Conservation (phyloP, 257 asterid species). For the Leptodermis oblonga region DNA sequence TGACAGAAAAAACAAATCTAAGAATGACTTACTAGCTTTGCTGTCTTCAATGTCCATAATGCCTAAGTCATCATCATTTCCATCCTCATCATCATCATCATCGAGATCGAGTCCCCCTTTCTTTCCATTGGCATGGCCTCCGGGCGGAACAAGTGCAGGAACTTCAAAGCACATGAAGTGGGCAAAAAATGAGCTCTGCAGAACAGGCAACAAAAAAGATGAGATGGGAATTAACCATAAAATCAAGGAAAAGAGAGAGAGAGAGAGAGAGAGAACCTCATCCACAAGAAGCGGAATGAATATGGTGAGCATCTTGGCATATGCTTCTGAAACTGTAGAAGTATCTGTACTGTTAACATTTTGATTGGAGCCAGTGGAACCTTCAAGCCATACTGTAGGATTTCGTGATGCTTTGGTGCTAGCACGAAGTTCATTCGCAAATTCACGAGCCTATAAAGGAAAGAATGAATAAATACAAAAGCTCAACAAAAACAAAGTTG, state of each 20-base stretch:
- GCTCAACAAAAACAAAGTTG: neutral
- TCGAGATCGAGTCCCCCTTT: conserved; percentile 41
- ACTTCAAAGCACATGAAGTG: conserved; percentile 98
- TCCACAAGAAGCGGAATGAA: conserved; percentile 92
- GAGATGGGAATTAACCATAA: neutral
- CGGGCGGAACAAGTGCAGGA: conserved; percentile 71
- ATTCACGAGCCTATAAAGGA: conserved; percentile 85
- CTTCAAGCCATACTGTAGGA: conserved; percentile 88
- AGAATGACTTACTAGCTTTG: conserved; percentile 41
- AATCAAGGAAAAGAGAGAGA: conserved; percentile 6
- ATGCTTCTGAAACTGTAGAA: conserved; percentile 80
- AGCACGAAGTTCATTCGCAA: conserved; percentile 95
- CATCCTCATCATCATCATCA: conserved; percentile 33
- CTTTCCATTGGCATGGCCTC: conserved; percentile 50
- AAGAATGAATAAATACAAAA: conserved; percentile 12
- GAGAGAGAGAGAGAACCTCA: conserved; percentile 58
- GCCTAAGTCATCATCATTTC: conserved; percentile 66
- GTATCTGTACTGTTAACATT: conserved; percentile 65
- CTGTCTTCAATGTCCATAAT: conserved; percentile 50
- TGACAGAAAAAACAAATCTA: neutral
- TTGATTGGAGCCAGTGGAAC: conserved; percentile 60
- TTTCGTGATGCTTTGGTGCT: conserved; percentile 70
- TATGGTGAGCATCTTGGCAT: conserved; percentile 74
- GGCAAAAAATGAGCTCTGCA: conserved; percentile 91
- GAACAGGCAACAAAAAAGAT: conserved; percentile 21